These are phyloP conservation scores for Leptodontidium sp. DNA, from an alignment of 2,329 filamentous ascomycete genomes.

Conservation along the genomic window DNA sequence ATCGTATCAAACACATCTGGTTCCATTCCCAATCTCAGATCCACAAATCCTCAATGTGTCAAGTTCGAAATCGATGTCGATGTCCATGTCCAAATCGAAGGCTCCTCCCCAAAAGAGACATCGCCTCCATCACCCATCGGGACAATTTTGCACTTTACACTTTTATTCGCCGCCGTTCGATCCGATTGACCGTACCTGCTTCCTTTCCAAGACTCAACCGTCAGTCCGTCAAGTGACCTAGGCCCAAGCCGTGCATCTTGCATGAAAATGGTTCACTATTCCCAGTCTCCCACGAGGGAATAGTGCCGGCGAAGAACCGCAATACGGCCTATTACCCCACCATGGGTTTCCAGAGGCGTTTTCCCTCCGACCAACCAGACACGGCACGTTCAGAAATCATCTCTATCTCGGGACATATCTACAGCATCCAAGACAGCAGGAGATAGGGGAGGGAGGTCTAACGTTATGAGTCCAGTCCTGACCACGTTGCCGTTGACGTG, in stretches of 20 bases:
- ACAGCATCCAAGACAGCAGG: no score
- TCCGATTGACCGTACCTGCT: neutral
- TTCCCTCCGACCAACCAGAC: neutral
- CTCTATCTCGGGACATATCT: no score
- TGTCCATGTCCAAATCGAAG: no score
- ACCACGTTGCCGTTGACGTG: neutral
- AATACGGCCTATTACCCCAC: slow-evolving; percentile 4
- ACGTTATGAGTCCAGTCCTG: neutral
- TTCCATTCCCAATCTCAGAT: neutral
- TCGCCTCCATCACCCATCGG: neutral
- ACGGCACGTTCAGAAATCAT: neutral
- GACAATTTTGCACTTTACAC: no score
- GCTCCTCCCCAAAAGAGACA: neutral
- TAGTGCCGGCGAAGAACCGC: slow-evolving; percentile 14
- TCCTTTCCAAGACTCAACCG: neutral
- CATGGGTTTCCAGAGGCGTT: neutral
- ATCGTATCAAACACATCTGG: slow-evolving; percentile 10
- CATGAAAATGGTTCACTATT: neutral
- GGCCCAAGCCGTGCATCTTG: slow-evolving; percentile 1
- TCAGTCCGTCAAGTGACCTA: neutral
- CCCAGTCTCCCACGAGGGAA: slow-evolving; percentile 2
- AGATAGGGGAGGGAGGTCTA: no score
- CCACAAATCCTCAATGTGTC: neutral
- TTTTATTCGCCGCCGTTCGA: neutral
- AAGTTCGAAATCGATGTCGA: no score